These are phyloP conservation scores for Xerocomus brunneocitrinus DNA, from an alignment of 768 basidiomycete genomes.

Conservation along the genomic window DNA sequence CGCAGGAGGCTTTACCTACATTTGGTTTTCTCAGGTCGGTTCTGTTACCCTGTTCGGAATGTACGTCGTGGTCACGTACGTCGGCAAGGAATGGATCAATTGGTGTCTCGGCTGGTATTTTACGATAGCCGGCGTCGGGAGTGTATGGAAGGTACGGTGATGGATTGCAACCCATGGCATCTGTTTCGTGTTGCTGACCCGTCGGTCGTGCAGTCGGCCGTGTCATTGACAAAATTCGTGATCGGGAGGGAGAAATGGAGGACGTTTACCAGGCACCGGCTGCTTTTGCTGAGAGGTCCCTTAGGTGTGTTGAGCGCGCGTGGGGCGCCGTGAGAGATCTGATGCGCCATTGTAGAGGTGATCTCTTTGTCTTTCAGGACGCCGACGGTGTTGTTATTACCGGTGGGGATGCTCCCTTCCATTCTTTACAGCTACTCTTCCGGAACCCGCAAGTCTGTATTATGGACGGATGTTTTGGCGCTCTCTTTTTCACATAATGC, in stretches of 20 bases:
- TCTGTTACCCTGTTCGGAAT: constrained; percentile 65
- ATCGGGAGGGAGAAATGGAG: constrained; percentile 56
- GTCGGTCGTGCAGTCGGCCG: constrained; percentile 39
- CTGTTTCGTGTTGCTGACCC: neutral
- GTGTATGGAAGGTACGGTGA: constrained; percentile 55
- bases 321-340: neutral
- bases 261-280: constrained; percentile 43
- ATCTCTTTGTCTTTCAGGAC: constrained; percentile 47
- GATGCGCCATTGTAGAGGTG: constrained; percentile 29
- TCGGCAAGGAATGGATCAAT: constrained; percentile 82
- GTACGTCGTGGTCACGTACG: constrained; percentile 66
- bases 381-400: constrained; percentile 53
- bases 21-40: constrained; percentile 47
- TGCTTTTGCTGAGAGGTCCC: constrained; percentile 44
- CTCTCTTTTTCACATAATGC: constrained; percentile 84
- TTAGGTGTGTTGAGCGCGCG: constrained; percentile 34
- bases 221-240: constrained; percentile 45
- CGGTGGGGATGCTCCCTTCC: constrained; percentile 60
- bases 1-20: neutral
- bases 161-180: neutral
- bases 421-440: constrained; percentile 52
- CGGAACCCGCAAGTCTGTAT: constrained; percentile 49
- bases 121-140: constrained; percentile 57
- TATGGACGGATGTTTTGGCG: constrained; percentile 70
- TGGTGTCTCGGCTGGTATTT: constrained; percentile 75